Conservation (phyloP, 2,329 filamentous ascomycete genomes). For the Neonectria sp. region DNA sequence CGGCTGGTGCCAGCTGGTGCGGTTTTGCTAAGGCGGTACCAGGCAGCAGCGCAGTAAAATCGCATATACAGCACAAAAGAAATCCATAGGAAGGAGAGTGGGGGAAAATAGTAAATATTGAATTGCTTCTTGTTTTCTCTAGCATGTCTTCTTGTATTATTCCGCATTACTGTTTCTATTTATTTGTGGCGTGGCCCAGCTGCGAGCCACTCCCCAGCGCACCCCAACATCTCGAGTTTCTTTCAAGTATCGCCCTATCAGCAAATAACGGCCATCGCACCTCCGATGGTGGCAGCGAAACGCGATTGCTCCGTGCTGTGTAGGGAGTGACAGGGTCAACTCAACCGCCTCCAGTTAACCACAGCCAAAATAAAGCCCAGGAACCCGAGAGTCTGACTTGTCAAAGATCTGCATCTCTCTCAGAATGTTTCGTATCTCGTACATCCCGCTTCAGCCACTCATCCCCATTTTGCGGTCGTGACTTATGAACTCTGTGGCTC, state of each 20-base stretch:
- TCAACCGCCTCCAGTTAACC: neutral
- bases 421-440: too few species aligned
- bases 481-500: neutral
- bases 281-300: neutral
- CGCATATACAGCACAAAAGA: too few species aligned
- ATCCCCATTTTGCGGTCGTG: neutral
- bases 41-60: neutral
- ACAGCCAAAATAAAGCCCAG: neutral
- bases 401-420: neutral
- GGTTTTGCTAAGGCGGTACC: slow-evolving; percentile 44
- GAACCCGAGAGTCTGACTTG: neutral
- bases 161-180: neutral
- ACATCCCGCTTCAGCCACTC: too few species aligned
- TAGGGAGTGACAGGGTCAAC: neutral
- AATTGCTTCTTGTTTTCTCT: too few species aligned
- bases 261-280: slow-evolving; percentile 41
- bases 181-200: neutral
- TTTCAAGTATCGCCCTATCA: slow-evolving; percentile 47
- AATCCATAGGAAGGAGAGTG: too few species aligned
- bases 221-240: neutral
- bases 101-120: too few species aligned
- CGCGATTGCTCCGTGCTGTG: neutral
- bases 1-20: slow-evolving; percentile 40
- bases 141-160: neutral
- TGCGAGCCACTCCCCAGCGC: neutral